These are phyloP conservation scores for Gossypium anomalum DNA, from an alignment of 345 rosid genomes.

Conservation along the genomic window DNA sequence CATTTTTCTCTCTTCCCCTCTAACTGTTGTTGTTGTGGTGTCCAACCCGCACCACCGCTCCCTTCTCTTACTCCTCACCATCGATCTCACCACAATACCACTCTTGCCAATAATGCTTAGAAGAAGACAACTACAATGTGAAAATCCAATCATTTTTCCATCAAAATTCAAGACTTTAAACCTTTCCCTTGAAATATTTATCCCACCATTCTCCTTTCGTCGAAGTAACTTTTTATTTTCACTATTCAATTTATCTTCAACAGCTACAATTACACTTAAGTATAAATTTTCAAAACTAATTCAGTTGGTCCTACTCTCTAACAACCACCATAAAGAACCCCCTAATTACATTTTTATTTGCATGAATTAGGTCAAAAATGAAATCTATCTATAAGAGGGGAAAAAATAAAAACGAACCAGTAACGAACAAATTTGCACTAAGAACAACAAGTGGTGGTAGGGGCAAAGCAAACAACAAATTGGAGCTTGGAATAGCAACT, in stretches of 20 bases:
- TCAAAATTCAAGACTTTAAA: constrained; percentile 1
- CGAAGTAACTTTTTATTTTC: not conserved
- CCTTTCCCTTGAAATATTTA: not conserved
- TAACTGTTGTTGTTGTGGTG: too few relatives aligned
- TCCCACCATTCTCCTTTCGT: not conserved
- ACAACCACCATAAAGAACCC: not conserved
- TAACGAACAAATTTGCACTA: constrained; percentile 60
- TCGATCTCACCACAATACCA: not conserved
- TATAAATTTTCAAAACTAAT: not conserved
- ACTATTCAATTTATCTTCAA: not conserved
- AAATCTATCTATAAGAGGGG: not conserved
- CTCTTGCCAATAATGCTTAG: not conserved
- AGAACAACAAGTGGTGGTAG: constrained; percentile 51
- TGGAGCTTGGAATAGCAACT: constrained; percentile 13
- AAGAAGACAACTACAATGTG: not conserved
- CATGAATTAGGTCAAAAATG: not conserved
- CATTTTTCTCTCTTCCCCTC: too few relatives aligned
- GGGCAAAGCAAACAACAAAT: constrained; percentile 49
- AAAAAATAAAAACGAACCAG: constrained; percentile 38
- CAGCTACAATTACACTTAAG: constrained; percentile 3
- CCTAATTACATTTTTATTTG: not conserved
- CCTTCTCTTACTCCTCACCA: too few relatives aligned
- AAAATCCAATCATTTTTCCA: not conserved
- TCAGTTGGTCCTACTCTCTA: not conserved
- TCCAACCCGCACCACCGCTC: too few relatives aligned